These are phyloP conservation scores for Fusarium subglutinans DNA, from an alignment of 2,329 filamentous ascomycete genomes.

Conservation along the genomic window DNA sequence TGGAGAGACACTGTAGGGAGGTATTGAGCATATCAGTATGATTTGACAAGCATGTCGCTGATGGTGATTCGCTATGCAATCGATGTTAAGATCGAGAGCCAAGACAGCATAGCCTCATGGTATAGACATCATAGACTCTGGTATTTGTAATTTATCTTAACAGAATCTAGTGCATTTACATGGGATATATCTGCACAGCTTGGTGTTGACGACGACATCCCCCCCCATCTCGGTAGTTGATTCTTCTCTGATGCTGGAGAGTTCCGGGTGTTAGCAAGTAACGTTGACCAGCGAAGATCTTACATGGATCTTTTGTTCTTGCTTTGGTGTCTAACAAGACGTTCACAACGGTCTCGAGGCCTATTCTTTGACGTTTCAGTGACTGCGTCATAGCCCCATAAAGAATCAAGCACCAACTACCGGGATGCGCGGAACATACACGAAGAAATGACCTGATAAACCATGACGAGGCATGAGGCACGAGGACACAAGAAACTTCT, in stretches of 20 bases:
- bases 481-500: not conserved
- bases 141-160: constrained; percentile 7
- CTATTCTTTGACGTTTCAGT: constrained; percentile 16
- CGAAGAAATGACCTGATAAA: constrained; percentile 3
- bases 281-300: constrained; percentile 11
- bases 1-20: not conserved
- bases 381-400: constrained; percentile 35
- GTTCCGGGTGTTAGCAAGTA: constrained; percentile 8
- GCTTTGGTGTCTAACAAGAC: constrained; percentile 4
- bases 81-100: not conserved
- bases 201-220: constrained; percentile 19
- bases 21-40: not conserved
- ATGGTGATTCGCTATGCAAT: not conserved
- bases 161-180: not conserved
- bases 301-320: constrained; percentile 9
- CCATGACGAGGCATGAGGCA: constrained; percentile 3
- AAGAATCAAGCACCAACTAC: constrained; percentile 10
- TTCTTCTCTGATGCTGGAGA: not conserved
- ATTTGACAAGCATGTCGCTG: not conserved
- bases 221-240: constrained; percentile 1
- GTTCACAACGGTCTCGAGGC: not conserved
- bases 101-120: constrained; percentile 11
- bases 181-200: constrained; percentile 22
- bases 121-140: constrained; percentile 10
- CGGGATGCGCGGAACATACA: constrained; percentile 28